Percentiles rank a stretch among this genome's conserved stretches.
Evolutionary conservation across 768 basidiomycete genomes (phyloP).

Genomic region (Podaxis pistillaris): DNA sequence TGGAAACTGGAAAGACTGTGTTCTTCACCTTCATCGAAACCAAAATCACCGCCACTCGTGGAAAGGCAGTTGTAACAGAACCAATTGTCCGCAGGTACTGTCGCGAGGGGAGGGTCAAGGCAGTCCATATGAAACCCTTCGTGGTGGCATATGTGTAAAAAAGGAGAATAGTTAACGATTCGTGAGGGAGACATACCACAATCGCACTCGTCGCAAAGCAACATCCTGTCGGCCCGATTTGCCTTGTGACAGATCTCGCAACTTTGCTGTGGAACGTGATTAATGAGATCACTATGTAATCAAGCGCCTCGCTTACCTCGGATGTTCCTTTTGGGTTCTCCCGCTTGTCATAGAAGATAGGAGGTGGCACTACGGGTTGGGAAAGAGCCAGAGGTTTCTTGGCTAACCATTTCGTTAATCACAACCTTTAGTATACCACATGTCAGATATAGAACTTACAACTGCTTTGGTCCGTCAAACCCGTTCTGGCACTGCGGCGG

Average conservation of each 20-base stretch:
- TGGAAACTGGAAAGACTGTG: slow-evolving; percentile 92
- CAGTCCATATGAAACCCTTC: slow-evolving; percentile 97
- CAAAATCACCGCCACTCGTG: slow-evolving; percentile 92
- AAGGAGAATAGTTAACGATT: neutral
- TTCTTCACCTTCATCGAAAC: slow-evolving; percentile 97
- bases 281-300: slow-evolving; percentile 25
- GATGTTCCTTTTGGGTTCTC: slow-evolving; percentile 45
- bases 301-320: slow-evolving; percentile 45
- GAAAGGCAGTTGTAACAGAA: slow-evolving; percentile 91
- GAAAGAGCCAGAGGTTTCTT: slow-evolving; percentile 34
- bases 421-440: slow-evolving; percentile 7
- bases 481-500: slow-evolving; percentile 51
- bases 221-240: slow-evolving; percentile 86
- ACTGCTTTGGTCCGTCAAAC: slow-evolving; percentile 47
- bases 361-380: slow-evolving; percentile 39
- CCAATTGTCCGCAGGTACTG: slow-evolving; percentile 94
- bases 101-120: slow-evolving; percentile 83
- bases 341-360: slow-evolving; percentile 47
- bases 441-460: slow-evolving; percentile 27
- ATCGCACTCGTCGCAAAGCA: slow-evolving; percentile 58
- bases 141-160: slow-evolving; percentile 13
- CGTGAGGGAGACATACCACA: slow-evolving; percentile 33
- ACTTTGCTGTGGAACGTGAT: slow-evolving; percentile 51
- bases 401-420: slow-evolving; percentile 24
- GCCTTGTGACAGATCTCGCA: slow-evolving; percentile 95